Evolutionary conservation across 2,329 filamentous ascomycete species (phyloP), one percentile per base, ranked within the genome.

Genomic region (Botrytis deweyae): DNA sequence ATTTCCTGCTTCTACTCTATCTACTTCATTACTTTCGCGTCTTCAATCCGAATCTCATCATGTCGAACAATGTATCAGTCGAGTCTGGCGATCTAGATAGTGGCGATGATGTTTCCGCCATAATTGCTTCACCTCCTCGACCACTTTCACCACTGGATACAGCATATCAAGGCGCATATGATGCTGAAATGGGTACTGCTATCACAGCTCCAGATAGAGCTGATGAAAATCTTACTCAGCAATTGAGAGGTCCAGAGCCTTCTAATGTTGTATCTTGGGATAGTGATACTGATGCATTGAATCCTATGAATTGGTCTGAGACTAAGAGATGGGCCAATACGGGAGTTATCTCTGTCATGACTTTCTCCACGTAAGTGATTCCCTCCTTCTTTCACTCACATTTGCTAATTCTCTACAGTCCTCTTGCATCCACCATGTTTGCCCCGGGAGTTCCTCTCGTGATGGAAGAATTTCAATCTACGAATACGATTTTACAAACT

Each of bases 201-300:
- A 6, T 14, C 4, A 8, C 5, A 25, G 9, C 12, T n/a, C 10
- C 2, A 16, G 3, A 36, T 49, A 44, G 33, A 9, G 29, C 1
- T 18, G 52, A 70, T 22, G 68, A 38, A 20, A 22, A 62, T 46
- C 10, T 62, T 7, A 46, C 68, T 2, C 36, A n/a, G 55, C 38
- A 36, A 20, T n/a, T 61, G n/a, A 40, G 38, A 62, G n/a, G 22
- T 10, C 68, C 68, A 25, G 68, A 61, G 7, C n/a, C 33, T 33
- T 63, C 95, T 97, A 79, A 97, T 97, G 71, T 97, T 93, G 0
- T 96, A 93, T 80, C 86, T 33, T 88, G 87, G 77, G 71, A 81
- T 64, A 74, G 63, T 14, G 73, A 76, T 14, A 77, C 79, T 74
- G 83, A 85, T 74, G 79, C 78, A 3, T 77, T 80, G 16, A 86